Conservation (phyloP, 2,329 filamentous ascomycete species). For the Cladosporium sp. region DNA sequence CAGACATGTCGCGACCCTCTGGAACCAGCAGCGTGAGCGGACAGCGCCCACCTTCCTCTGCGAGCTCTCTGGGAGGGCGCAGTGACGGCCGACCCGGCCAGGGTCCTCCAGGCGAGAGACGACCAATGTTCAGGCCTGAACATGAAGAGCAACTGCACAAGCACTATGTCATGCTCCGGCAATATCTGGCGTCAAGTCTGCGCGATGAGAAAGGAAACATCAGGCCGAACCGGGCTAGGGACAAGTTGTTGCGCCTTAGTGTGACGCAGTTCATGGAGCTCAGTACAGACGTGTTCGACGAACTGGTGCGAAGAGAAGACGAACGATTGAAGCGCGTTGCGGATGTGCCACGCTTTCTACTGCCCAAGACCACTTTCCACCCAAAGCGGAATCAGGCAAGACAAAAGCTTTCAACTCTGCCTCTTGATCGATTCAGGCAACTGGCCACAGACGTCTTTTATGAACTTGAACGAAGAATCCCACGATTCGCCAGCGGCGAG, state of each 20-base stretch:
- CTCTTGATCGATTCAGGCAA: slow-evolving; percentile 81
- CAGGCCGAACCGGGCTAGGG: slow-evolving; percentile 81
- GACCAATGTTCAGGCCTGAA: slow-evolving; percentile 42
- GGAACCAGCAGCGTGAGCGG: slow-evolving; percentile 41
- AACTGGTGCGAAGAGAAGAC: slow-evolving; percentile 81
- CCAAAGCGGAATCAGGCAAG: slow-evolving; percentile 97
- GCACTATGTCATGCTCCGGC: slow-evolving; percentile 76
- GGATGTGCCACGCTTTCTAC: slow-evolving; percentile 65
- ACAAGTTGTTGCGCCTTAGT: slow-evolving; percentile 87
- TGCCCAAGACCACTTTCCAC: slow-evolving; percentile 86
- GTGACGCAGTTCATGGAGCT: slow-evolving; percentile 94
- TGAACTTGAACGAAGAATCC: slow-evolving; percentile 86
- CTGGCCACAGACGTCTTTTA: slow-evolving; percentile 94
- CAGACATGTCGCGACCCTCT: slow-evolving; percentile 46
- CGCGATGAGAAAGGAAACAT: slow-evolving; percentile 71
- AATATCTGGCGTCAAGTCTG: slow-evolving; percentile 65
- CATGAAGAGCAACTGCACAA: slow-evolving; percentile 67
- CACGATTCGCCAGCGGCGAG: slow-evolving; percentile 68
- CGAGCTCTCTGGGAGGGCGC: slow-evolving; percentile 79
- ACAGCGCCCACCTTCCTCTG: slow-evolving; percentile 68
- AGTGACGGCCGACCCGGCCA: slow-evolving; percentile 63
- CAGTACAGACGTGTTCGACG: slow-evolving; percentile 96
- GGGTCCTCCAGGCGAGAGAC: slow-evolving; percentile 45
- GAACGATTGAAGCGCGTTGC: slow-evolving; percentile 44
- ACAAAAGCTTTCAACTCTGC: slow-evolving; percentile 87